Evolutionary conservation across 129 eudicot genomes (phyloP), one percentile per base, ranked within the genome.

Genomic region (Chrysanthemum seticuspe): DNA sequence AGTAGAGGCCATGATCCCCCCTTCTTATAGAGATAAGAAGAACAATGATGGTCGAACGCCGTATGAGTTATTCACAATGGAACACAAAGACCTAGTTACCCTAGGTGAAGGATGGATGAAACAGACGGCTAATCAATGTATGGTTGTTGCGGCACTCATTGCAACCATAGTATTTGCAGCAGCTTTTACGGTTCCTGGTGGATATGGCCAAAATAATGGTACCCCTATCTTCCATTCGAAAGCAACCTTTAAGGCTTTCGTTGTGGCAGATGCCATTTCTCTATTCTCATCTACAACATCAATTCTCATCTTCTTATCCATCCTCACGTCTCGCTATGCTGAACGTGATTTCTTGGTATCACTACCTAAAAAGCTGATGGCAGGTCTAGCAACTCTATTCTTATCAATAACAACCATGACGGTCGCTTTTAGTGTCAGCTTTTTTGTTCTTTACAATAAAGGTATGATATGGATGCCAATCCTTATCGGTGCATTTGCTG

Each of bases 311-410:
- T 75, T 75, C 23, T 44, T 75, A 55, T 56, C 73, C 3, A 65
- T 75, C 58, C 73, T 75, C 67, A 75, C 79, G 2, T 75, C 79
- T 66, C 73, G 79, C n/a, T 75, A 75, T 6, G 84, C 84, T 0
- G 81, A 81, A 68, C 21, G 13, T 29, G 84, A 75, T 70, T 81
- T 81, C 65, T 64, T 75, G 44, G 13, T 48, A 29, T 62, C 76
- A 1, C 40, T 81, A 49, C 79, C 83, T 25, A 52, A 10, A 75
- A 75, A 66, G 67, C 13, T 75, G 29, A 40, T 75, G 21, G n/a
- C 34, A 2, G 79, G 73, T 75, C 25, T 75, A 25, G 14, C 56
- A 40, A 19, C 66, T 19, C 79, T 75, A 55, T 64, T 54, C 66
- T 54, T 75, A 13, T 75, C 79, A 1, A 66, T 75, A 10, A 6